phyloP scores from a whole-genome alignment of 305 asterid genomes.

The Solanum hybrid region DNA sequence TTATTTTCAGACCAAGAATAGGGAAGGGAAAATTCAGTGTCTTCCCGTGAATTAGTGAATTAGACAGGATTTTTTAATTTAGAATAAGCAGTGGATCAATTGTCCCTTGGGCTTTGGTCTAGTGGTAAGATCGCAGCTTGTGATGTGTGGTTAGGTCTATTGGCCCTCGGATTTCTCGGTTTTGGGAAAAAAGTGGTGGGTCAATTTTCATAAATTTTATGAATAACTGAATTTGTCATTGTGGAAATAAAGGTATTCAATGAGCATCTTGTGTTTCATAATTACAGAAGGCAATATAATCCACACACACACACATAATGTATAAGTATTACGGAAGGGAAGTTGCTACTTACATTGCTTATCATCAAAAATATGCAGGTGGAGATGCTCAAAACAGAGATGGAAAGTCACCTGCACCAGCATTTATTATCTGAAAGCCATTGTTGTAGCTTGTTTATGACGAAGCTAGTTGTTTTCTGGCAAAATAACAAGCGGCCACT shows the following conservation, averaged over 20 bases:
- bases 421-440: slow-evolving; percentile 28
- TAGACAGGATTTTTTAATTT: not conserved
- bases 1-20: not conserved
- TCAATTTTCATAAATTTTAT: not conserved
- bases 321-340: not conserved
- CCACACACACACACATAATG: not conserved
- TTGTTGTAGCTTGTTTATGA: not conserved
- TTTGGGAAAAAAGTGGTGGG: not conserved
- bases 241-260: not conserved
- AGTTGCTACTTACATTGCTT: not conserved
- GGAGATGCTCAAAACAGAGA: slow-evolving; percentile 24
- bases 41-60: not conserved
- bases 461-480: not conserved
- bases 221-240: not conserved
- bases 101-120: not conserved
- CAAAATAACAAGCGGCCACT: not conserved
- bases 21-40: not conserved
- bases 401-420: slow-evolving; percentile 24
- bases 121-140: not conserved
- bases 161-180: not conserved
- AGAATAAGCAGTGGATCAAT: not conserved
- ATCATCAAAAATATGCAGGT: slow-evolving; percentile 19
- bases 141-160: not conserved
- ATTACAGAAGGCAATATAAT: not conserved
- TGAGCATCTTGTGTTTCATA: not conserved